A percentile compares a stretch with the other conserved stretches of the same genome.
Evolutionary conservation across 2,329 filamentous ascomycete genomes (phyloP).

Genomic region (Fusarium pseudocircinatum): DNA sequence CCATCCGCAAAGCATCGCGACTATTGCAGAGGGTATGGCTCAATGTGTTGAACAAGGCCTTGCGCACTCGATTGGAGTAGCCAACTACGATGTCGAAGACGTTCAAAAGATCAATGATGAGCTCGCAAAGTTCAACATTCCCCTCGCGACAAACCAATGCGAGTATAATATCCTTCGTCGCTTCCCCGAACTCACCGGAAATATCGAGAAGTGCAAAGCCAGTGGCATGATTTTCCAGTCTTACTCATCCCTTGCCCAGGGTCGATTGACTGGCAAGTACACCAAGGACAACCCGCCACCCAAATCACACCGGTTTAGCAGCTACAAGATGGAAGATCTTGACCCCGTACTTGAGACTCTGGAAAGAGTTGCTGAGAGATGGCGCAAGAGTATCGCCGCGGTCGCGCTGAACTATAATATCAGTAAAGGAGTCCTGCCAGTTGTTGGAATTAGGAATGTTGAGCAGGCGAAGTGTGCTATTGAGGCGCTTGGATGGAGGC

Average conservation of each 20-base stretch:
- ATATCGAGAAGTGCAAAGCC: slow-evolving; percentile 3
- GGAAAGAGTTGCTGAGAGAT: neutral
- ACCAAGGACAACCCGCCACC: neutral
- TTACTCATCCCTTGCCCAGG: neutral
- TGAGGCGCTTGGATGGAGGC: slow-evolving; percentile 8
- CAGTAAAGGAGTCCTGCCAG: neutral
- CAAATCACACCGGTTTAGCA: neutral
- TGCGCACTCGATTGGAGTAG: neutral
- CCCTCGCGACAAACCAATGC: slow-evolving; percentile 15
- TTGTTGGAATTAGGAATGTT: slow-evolving; percentile 16
- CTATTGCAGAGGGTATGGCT: slow-evolving; percentile 14
- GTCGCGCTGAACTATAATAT: slow-evolving; percentile 8
- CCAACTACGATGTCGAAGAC: slow-evolving; percentile 5
- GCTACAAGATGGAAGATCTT: slow-evolving; percentile 13
- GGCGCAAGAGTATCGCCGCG: neutral
- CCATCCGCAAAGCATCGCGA: neutral
- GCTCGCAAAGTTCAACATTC: slow-evolving; percentile 19
- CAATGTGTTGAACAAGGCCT: slow-evolving; percentile 14
- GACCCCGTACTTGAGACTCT: neutral
- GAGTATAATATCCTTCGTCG: slow-evolving; percentile 16
- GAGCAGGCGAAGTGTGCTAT: slow-evolving; percentile 4
- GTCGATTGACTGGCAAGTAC: neutral
- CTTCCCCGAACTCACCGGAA: neutral
- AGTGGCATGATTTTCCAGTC: slow-evolving; percentile 21
- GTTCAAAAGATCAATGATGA: slow-evolving; percentile 3